Evolutionary conservation across 2,329 filamentous ascomycete genomes (phyloP).

Genomic region (Cercospora beticola): DNA sequence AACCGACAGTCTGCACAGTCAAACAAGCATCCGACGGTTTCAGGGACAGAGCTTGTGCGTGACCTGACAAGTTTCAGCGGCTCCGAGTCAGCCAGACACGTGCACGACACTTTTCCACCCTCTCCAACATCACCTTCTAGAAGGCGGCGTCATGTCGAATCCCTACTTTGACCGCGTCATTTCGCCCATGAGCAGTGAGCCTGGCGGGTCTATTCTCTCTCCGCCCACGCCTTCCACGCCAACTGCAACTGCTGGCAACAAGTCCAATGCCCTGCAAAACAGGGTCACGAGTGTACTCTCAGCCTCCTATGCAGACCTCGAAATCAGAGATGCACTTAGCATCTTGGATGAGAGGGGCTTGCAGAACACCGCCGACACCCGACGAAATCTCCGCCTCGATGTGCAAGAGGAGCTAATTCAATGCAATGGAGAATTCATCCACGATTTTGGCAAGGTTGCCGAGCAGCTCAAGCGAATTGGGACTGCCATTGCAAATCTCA

Average conservation of each 20-base stretch:
- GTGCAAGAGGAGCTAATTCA: slow-evolving; percentile 90
- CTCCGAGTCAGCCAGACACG: not conserved
- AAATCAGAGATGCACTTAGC: slow-evolving; percentile 80
- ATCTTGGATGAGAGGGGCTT: slow-evolving; percentile 72
- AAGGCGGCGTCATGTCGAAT: slow-evolving; percentile 23
- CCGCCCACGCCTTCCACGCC: slow-evolving; percentile 22
- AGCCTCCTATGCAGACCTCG: slow-evolving; percentile 86
- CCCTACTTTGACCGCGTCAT: slow-evolving; percentile 30
- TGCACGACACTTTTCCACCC: not conserved
- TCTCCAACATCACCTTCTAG: not conserved
- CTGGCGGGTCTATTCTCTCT: slow-evolving; percentile 14
- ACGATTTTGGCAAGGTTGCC: slow-evolving; percentile 84
- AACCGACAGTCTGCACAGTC: not conserved
- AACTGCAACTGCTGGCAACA: slow-evolving; percentile 30
- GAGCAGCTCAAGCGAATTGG: slow-evolving; percentile 91
- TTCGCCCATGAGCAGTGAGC: slow-evolving; percentile 21
- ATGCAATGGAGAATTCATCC: slow-evolving; percentile 84
- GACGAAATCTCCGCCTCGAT: slow-evolving; percentile 76
- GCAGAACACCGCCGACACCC: slow-evolving; percentile 72
- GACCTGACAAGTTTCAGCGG: not conserved
- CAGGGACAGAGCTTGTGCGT: not conserved
- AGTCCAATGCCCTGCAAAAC: slow-evolving; percentile 68
- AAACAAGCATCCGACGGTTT: not conserved
- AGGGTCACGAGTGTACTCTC: slow-evolving; percentile 85
- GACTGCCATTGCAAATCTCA: slow-evolving; percentile 72